A percentile compares a stretch with the other conserved stretches of the same genome.
Conservation (phyloP, 2,329 filamentous ascomycete species). For the Fusarium chuoi region DNA sequence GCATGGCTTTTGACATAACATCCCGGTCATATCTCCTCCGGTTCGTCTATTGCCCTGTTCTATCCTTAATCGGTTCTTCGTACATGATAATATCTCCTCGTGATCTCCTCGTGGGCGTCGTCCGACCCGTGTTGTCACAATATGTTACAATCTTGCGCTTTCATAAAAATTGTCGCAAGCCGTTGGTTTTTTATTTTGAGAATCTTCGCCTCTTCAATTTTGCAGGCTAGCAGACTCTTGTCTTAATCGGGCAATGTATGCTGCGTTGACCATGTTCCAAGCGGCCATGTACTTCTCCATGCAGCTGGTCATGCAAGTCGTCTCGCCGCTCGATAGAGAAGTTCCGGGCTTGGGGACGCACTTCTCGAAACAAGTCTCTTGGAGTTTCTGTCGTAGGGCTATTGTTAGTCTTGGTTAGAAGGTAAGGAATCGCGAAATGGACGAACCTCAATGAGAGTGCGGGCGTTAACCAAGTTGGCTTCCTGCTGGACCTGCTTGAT, state of each 20-base stretch:
- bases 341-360: slow-evolving; percentile 77
- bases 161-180: slow-evolving; percentile 9
- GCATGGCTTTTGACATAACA: slow-evolving; percentile 31
- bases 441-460: slow-evolving; percentile 73
- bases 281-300: slow-evolving; percentile 87
- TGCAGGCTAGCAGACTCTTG: slow-evolving; percentile 57
- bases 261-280: slow-evolving; percentile 78
- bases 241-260: slow-evolving; percentile 73
- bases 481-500: slow-evolving; percentile 73
- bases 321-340: slow-evolving; percentile 73
- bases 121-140: slow-evolving; percentile 35
- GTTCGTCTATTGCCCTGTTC: slow-evolving; percentile 34
- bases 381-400: slow-evolving; percentile 70
- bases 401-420: slow-evolving; percentile 6
- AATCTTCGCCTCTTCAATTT: not conserved
- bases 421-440: slow-evolving; percentile 6
- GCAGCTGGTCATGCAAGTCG: slow-evolving; percentile 77
- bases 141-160: slow-evolving; percentile 41
- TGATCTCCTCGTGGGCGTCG: not conserved
- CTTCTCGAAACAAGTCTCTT: slow-evolving; percentile 82
- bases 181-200: not conserved
- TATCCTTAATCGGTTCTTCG: slow-evolving; percentile 23
- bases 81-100: slow-evolving; percentile 10
- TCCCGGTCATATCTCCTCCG: slow-evolving; percentile 21
- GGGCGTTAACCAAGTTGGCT: slow-evolving; percentile 74